Base-by-base conservation (phyloP, 2,329 filamentous ascomycete genomes). In the Colletotrichum euphorbiae region DNA sequence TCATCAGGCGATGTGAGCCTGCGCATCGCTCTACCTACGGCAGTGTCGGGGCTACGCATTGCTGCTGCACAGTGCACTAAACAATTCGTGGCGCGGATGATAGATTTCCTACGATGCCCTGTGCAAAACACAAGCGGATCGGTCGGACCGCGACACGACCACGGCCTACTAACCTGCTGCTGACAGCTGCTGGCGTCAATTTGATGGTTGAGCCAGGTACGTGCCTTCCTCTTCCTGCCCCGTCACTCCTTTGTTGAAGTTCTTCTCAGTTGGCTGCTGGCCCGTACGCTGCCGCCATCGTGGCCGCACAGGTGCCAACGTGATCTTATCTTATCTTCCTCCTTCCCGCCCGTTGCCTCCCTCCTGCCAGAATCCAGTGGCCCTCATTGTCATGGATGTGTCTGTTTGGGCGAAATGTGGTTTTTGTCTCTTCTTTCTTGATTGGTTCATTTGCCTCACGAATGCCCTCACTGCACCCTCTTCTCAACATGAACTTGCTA, bases 71-170 rank as follows among this genome's bases (percentile, higher is more conserved):
- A n/a, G n/a, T n/a, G n/a, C n/a, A n/a, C n/a, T n/a, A 38, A 40
- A 59, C 31, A 42, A 12, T 19, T 38, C 51, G 9, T 11, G n/a
- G n/a, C n/a, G n/a, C n/a, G 33, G 33, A 36, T 36, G 33, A 8
- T 3, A 24, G 33, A 36, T 36, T n/a, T 45, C 13, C 38, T 45
- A 5, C 8, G 24, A 31, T 45, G 48, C 57, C 63, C 63, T 67
- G 57, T 67, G 31, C 21, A 55, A 67, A 66, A 36, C 33, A 33
- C 24, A 21, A 19, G 43, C 63, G 63, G 58, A 62, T 67, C 63
- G 17, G 50, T 62, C 58, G 63, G 63, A 45, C 50, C 63, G 43
- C 38, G 33, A n/a, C 4, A 15, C 4, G 36, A 50, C 21, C n/a
- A n/a, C 21, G 21, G 21, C 21, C 21, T n/a, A n/a, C n/a, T n/a